Percentiles rank a stretch among this genome's conserved stretches.
phyloP scores from a whole-genome alignment of 495 filamentous ascomycete species.

The Aspergillus kassunensis region DNA sequence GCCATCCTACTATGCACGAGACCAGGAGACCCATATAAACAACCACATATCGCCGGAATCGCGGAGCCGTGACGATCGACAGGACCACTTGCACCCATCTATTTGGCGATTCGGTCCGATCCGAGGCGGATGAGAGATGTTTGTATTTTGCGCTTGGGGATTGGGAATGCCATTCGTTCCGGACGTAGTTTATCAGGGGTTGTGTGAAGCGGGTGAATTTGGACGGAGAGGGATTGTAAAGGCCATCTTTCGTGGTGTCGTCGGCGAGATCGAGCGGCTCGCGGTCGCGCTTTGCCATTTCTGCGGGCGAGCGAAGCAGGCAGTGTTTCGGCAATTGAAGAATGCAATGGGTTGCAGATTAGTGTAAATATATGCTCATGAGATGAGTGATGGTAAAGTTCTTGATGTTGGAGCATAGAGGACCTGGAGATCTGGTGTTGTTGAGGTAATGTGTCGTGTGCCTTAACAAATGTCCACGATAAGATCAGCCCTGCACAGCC shows the following conservation, averaged over 20 bases:
- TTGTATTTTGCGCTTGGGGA: conserved; percentile 21
- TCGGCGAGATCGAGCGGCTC: conserved; percentile 22
- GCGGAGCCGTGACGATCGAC: conserved; percentile 39
- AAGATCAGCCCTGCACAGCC: conserved; percentile 1
- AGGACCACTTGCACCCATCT: conserved; percentile 28
- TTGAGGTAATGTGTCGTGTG: conserved; percentile 5
- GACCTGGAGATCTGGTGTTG: neutral
- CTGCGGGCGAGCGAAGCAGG: neutral
- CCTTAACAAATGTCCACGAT: neutral
- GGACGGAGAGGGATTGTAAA: conserved; percentile 3
- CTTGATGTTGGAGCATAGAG: neutral
- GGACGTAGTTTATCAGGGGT: conserved; percentile 43
- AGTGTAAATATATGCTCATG: neutral
- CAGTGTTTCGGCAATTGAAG: neutral
- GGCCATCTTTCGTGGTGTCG: conserved; percentile 16
- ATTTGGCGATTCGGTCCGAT: conserved; percentile 18
- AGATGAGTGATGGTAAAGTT: neutral
- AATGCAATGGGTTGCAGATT: neutral
- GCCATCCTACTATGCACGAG: conserved; percentile 38
- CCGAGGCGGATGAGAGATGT: conserved; percentile 18
- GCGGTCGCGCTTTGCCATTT: conserved; percentile 5
- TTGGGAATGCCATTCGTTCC: conserved; percentile 49
- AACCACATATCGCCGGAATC: conserved; percentile 45
- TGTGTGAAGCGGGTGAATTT: conserved; percentile 20
- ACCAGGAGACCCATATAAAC: conserved; percentile 40